Conservation (phyloP, 2,329 filamentous ascomycete species). For the Fusarium marasasianum region DNA sequence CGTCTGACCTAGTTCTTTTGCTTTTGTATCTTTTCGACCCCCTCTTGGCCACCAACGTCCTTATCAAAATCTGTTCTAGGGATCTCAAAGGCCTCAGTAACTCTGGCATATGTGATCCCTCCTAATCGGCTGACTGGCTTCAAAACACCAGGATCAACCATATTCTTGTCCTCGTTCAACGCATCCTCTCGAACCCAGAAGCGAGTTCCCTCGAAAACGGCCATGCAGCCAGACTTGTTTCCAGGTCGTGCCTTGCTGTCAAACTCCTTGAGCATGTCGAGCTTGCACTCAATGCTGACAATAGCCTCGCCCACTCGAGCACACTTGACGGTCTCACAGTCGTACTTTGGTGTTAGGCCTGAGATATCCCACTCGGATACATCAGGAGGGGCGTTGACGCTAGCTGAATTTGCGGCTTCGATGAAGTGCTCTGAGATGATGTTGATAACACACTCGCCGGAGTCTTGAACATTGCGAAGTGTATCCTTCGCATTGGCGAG, state of each 20-base stretch:
- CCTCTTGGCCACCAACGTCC: conserved; percentile 63
- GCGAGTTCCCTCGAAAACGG: conserved; percentile 81
- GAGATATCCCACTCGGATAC: conserved; percentile 81
- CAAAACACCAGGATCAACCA: conserved; percentile 80
- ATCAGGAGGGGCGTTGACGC: conserved; percentile 80
- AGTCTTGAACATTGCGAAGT: conserved; percentile 76
- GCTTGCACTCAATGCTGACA: conserved; percentile 82
- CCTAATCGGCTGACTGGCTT: conserved; percentile 81
- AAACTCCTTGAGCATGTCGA: conserved; percentile 81
- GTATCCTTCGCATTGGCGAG: conserved; percentile 76
- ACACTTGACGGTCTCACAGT: conserved; percentile 71
- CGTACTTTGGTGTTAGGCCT: conserved; percentile 75
- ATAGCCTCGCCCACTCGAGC: conserved; percentile 84
- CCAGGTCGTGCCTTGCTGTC: conserved; percentile 76
- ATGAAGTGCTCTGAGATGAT: conserved; percentile 86
- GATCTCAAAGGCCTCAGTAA: conserved; percentile 76
- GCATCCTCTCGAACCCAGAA: conserved; percentile 95
- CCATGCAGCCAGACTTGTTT: conserved; percentile 78
- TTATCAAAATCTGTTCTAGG: conserved; percentile 67
- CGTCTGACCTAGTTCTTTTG: conserved; percentile 14
- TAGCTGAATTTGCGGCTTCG: conserved; percentile 87
- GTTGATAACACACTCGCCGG: conserved; percentile 83
- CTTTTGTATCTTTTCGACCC: conserved; percentile 61
- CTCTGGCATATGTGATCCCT: conserved; percentile 84
- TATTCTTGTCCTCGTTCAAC: conserved; percentile 77